Conservation (phyloP, 768 basidiomycete species). For the Trametopsis cervina region DNA sequence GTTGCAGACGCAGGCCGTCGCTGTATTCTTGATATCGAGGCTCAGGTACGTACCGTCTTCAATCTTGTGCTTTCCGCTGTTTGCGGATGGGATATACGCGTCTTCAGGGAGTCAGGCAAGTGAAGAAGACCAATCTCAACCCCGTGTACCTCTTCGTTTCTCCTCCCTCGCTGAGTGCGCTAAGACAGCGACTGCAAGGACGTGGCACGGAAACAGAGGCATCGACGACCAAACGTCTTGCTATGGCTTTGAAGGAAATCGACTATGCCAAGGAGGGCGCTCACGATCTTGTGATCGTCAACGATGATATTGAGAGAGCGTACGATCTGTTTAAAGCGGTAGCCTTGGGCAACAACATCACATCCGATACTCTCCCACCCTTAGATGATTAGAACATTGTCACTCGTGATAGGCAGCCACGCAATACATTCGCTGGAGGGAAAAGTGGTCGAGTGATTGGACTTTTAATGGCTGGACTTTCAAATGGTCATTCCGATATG, state of each 20-base stretch:
- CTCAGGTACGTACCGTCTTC: conserved; percentile 55
- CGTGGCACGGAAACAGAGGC: conserved; percentile 82
- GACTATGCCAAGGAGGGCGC: conserved; percentile 72
- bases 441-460: no score
- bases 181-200: conserved; percentile 62
- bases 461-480: no score
- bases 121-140: conserved; percentile 75
- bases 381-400: conserved; percentile 40
- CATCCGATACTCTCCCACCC: conserved; percentile 59
- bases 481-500: no score
- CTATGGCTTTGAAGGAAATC: conserved; percentile 74
- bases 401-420: no score
- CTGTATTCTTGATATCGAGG: conserved; percentile 94
- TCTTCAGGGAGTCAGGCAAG: conserved; percentile 81
- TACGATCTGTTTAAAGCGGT: conserved; percentile 72
- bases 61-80: conserved; percentile 9
- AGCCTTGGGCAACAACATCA: conserved; percentile 59
- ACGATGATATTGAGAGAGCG: conserved; percentile 82
- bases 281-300: conserved; percentile 84
- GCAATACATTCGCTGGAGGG: no score
- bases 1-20: conserved; percentile 65
- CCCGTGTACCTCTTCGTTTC: conserved; percentile 91
- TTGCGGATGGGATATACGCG: conserved; percentile 12
- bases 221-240: conserved; percentile 66
- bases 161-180: conserved; percentile 70